Evolutionary conservation across 164 flowering plant genomes (phyloP).

Genomic region (Magnolia officinalis): DNA sequence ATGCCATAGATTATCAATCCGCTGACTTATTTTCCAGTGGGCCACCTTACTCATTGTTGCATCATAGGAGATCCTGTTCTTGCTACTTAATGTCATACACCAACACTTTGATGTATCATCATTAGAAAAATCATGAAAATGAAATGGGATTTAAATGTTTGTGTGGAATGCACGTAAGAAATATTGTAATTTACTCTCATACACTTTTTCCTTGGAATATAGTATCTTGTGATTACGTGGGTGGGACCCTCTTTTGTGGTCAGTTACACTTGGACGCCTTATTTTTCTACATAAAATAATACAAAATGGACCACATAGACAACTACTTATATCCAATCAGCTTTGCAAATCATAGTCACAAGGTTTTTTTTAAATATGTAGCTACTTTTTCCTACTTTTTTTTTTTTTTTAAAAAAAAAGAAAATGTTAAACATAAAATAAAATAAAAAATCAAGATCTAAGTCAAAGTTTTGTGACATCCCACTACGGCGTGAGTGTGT

Average conservation of each 20-base stretch:
- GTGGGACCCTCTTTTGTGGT: not conserved
- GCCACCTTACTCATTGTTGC: not conserved
- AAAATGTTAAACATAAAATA: not conserved
- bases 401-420: not conserved
- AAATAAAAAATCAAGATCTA: not conserved
- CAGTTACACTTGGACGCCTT: not conserved
- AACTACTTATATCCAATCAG: not conserved
- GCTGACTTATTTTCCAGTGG: too few species aligned
- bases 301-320: not conserved
- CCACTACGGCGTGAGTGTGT: too few species aligned
- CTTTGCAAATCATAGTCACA: not conserved
- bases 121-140: not conserved
- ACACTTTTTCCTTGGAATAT: not conserved
- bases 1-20: too few species aligned
- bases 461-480: too few species aligned
- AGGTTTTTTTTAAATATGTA: not conserved
- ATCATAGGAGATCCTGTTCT: not conserved
- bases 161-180: not conserved
- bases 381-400: not conserved
- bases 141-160: not conserved
- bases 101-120: not conserved
- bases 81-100: too few species aligned
- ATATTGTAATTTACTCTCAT: not conserved
- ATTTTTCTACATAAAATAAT: not conserved
- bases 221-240: not conserved